phyloP scores from a whole-genome alignment of 192 early-diverging fungal species.

The Umbelopsis vinacea region DNA sequence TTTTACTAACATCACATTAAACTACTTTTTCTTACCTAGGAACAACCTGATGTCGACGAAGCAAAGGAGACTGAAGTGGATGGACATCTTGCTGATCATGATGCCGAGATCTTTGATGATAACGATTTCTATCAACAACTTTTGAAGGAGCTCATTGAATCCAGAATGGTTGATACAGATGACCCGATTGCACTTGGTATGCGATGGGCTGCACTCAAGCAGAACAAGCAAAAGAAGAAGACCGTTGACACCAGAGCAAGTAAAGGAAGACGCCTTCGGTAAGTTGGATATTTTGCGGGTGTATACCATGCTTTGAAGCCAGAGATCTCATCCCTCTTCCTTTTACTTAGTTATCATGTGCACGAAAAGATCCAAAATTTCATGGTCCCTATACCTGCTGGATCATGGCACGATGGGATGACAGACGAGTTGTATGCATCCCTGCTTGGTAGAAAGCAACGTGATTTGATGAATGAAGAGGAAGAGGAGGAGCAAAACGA shows the following conservation, averaged over 20 bases:
- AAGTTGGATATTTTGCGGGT: neutral
- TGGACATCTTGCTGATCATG: conserved; percentile 70
- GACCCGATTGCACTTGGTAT: conserved; percentile 82
- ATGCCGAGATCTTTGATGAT: conserved; percentile 94
- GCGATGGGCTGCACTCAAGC: conserved; percentile 81
- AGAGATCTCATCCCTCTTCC: neutral
- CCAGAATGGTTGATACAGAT: conserved; percentile 88
- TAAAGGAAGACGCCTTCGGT: conserved; percentile 90
- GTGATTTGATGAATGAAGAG: conserved; percentile 23
- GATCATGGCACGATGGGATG: conserved; percentile 95
- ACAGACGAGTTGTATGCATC: conserved; percentile 87
- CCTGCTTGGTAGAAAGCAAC: conserved; percentile 72
- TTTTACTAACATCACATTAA: too few relatives aligned
- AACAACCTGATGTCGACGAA: conserved; percentile 38
- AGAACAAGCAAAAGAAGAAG: conserved; percentile 68
- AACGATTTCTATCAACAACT: conserved; percentile 94
- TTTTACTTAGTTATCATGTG: conserved; percentile 75
- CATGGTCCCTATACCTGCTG: conserved; percentile 91
- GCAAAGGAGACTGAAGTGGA: conserved; percentile 45
- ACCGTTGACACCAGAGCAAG: conserved; percentile 87
- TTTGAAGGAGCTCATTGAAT: conserved; percentile 94
- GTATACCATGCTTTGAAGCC: neutral
- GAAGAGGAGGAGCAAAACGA: conserved; percentile 29
- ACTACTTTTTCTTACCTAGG: neutral
- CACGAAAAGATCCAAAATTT: conserved; percentile 97